Conservation (phyloP, 148 eudicot genomes). For the Rhododendron molle region DNA sequence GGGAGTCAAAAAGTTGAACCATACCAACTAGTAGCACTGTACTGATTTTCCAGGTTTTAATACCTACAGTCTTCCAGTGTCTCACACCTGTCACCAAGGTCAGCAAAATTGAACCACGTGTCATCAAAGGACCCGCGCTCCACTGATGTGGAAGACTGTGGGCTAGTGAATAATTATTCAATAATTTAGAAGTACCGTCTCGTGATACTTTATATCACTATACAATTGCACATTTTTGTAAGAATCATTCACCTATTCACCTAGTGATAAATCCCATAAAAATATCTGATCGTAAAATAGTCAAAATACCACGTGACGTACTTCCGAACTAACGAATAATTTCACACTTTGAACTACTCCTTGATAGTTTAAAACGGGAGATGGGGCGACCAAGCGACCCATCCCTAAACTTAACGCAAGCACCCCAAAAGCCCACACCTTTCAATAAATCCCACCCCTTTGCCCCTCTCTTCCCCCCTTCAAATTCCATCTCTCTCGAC, state of each 20-base stretch:
- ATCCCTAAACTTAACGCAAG: neutral
- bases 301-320: too few relatives aligned
- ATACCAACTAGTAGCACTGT: too few relatives aligned
- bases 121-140: neutral
- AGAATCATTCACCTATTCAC: rapidly evolving
- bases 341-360: too few relatives aligned
- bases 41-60: neutral
- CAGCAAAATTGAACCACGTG: neutral
- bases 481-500: neutral
- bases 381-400: neutral
- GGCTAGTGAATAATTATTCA: neutral
- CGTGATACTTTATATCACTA: too few relatives aligned
- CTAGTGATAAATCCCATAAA: too few relatives aligned
- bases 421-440: neutral
- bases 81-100: neutral
- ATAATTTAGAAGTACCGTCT: rapidly evolving
- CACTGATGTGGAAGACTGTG: neutral
- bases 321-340: too few relatives aligned
- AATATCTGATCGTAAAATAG: too few relatives aligned
- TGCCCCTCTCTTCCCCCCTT: neutral
- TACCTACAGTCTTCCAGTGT: neutral
- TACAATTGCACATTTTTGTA: too few relatives aligned
- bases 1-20: too few relatives aligned
- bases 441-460: neutral
- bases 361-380: too few relatives aligned